Evolutionary conservation across 306 rosid genomes (phyloP), one percentile per base, ranked within the genome.

Genomic region (Corylus avellana): DNA sequence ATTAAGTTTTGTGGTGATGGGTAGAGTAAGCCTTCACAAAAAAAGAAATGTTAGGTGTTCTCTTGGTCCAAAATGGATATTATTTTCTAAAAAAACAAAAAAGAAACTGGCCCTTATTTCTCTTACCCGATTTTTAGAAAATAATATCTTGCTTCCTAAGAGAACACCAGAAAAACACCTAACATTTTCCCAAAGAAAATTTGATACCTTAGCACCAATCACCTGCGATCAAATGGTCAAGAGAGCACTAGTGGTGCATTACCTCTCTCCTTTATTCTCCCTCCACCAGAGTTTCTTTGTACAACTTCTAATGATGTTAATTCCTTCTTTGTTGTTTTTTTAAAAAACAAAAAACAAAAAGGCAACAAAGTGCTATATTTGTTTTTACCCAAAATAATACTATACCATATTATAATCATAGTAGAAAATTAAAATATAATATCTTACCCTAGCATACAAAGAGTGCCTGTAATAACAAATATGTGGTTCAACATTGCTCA

Each of bases 181-280:
- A 32, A 32, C 3, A 32, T 32, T 32, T 32, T 32, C 35, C 8
- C 8, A 16, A 56, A 67, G 74, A 63, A 71, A 62, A 48, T 56
- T 50, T 12, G 62, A 75, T 7, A 56, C 58, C 16, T 20, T 22
- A 56, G 54, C 81, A 42, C 35, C 74, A 37, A 39, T 56, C 42
- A 77, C 16, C 12, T 11, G 62, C 75, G 44, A 42, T 77, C 12
- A 49, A 77, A 78, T 80, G 76, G 49, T 75, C 79, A 44, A 4
- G 32, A 18, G 47, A 17, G 4, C 39, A 16, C 54, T 67, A 69
- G 66, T 72, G 42, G 20, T 78, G 55, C 83, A 82, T 78, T 84
- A 72, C 73, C 79, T 7, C 70, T 12, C 44, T 39, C 62, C 70
- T 85, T 75, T 82, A 75, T 82, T 83, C 90, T 71, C 64, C 79